These are phyloP conservation scores for Penicillium frequentans DNA, from an alignment of 2,329 filamentous ascomycete species.

Conservation along the genomic window DNA sequence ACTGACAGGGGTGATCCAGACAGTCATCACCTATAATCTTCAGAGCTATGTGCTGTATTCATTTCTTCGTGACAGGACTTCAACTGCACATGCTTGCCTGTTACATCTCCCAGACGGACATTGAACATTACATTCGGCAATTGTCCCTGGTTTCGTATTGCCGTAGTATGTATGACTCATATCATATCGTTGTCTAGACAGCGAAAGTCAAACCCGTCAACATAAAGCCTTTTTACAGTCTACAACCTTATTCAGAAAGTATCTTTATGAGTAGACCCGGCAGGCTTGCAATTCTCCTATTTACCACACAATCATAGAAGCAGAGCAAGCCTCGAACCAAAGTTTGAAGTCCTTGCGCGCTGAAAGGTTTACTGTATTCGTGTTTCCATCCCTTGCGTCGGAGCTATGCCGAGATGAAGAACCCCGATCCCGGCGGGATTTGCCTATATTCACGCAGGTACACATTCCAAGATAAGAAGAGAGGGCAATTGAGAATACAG, in stretches of 20 bases:
- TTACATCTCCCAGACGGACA: not conserved
- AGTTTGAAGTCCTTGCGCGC: constrained; percentile 16
- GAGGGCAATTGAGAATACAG: not conserved
- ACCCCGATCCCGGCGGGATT: constrained; percentile 3
- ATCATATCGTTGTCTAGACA: not conserved
- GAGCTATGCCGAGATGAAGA: constrained; percentile 18
- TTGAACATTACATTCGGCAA: too few species aligned
- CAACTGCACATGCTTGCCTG: not conserved
- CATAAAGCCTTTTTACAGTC: not conserved
- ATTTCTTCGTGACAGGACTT: not conserved
- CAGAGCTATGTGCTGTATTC: constrained; percentile 5
- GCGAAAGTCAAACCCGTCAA: not conserved
- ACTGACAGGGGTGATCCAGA: constrained; percentile 22
- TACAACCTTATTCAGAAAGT: not conserved
- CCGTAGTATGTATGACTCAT: not conserved
- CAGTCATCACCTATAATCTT: not conserved
- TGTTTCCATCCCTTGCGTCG: constrained; percentile 23
- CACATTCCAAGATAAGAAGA: constrained; percentile 7
- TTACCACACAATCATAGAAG: not conserved
- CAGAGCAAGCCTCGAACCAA: not conserved
- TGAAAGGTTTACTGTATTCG: constrained; percentile 14
- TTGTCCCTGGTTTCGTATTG: not conserved
- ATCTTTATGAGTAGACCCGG: not conserved
- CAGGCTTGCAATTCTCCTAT: not conserved
- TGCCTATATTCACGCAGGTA: not conserved